A percentile compares a stretch with the other conserved stretches of the same genome.
Evolutionary conservation across 179 eudicot species (phyloP).

Genomic region (Corrigiola litoralis): DNA sequence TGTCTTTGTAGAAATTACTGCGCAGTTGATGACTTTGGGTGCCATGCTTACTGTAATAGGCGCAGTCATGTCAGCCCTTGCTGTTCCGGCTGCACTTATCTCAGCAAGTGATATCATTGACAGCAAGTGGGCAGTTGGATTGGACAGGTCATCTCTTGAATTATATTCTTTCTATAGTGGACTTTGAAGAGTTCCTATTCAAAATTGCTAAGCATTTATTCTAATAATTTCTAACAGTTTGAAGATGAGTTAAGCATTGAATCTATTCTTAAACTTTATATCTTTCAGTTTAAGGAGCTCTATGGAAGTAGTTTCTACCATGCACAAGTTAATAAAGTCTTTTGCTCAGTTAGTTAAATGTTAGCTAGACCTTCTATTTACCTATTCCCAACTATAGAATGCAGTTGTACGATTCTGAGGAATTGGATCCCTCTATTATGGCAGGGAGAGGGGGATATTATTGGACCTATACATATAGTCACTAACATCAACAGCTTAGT

Average conservation of each 20-base stretch:
- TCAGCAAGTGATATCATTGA: conserved; percentile 62
- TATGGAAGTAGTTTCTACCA: not conserved
- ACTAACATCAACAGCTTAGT: too few relatives aligned
- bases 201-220: too few relatives aligned
- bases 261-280: too few relatives aligned
- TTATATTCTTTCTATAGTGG: too few relatives aligned
- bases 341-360: not conserved
- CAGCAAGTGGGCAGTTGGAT: conserved; percentile 77
- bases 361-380: not conserved
- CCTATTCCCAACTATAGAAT: not conserved
- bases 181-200: too few relatives aligned
- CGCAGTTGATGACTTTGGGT: conserved; percentile 60
- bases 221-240: too few relatives aligned
- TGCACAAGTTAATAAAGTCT: not conserved
- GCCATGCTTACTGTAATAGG: conserved; percentile 80
- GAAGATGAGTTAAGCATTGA: not conserved
- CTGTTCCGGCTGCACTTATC: conserved; percentile 73
- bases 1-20: conserved; percentile 48
- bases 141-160: conserved; percentile 68
- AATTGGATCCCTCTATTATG: too few relatives aligned
- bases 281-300: not conserved
- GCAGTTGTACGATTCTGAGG: not conserved
- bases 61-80: conserved; percentile 52
- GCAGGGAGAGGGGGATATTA: too few relatives aligned
- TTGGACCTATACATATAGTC: too few relatives aligned